A percentile compares a stretch with the other conserved stretches of the same genome.
Evolutionary conservation across 2,329 filamentous ascomycete genomes (phyloP).

Genomic region (Aaosphaeria arxii): DNA sequence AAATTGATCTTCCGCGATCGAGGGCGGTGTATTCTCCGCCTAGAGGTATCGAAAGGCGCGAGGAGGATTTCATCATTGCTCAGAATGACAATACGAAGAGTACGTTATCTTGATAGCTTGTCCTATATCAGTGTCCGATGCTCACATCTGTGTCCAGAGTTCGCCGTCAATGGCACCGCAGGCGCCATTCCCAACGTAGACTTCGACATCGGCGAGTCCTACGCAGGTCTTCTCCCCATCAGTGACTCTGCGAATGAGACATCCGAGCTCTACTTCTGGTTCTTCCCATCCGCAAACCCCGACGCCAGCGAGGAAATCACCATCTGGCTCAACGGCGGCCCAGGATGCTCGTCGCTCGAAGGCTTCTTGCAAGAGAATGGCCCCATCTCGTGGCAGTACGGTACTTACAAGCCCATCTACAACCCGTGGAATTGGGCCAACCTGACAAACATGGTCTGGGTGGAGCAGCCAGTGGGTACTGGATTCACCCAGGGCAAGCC

Average conservation of each 20-base stretch:
- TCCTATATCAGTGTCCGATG: background rate
- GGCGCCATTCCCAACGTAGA: constrained; percentile 47
- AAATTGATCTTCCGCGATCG: constrained; percentile 23
- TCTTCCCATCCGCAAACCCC: constrained; percentile 52
- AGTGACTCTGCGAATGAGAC: constrained; percentile 44
- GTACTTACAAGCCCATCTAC: constrained; percentile 36
- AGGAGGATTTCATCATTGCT: constrained; percentile 31
- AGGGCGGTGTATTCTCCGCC: constrained; percentile 17
- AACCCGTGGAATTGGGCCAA: constrained; percentile 53
- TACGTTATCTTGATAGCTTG: constrained; percentile 6
- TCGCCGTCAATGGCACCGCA: constrained; percentile 35
- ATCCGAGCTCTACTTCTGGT: constrained; percentile 54
- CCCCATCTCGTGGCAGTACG: constrained; percentile 46
- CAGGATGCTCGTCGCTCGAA: constrained; percentile 48
- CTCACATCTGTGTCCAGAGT: constrained; percentile 21
- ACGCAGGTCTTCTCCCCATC: constrained; percentile 53
- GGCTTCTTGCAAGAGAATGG: constrained; percentile 51
- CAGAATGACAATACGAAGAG: constrained; percentile 42
- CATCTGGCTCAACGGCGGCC: constrained; percentile 47
- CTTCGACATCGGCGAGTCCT: constrained; percentile 45
- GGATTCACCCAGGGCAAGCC: constrained; percentile 66
- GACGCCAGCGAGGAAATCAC: constrained; percentile 49
- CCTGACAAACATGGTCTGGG: constrained; percentile 73
- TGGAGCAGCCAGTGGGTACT: constrained; percentile 58
- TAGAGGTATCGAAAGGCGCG: constrained; percentile 17